These are phyloP conservation scores for Acanthamoeba healyi DNA, from an alignment of 208 protist genomes.

Conservation along the genomic window DNA sequence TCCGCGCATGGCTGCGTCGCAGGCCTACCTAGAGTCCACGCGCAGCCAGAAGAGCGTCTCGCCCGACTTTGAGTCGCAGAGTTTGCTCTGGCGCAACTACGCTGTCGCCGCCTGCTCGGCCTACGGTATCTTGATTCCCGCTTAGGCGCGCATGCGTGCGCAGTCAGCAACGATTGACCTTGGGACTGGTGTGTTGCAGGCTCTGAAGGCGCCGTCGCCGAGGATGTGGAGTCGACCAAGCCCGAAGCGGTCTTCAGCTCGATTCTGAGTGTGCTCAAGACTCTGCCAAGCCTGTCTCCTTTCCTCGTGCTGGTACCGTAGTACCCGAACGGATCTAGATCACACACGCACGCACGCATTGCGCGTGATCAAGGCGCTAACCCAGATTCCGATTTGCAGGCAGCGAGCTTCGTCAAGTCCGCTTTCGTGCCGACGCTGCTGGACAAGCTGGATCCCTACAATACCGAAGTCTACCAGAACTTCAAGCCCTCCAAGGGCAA, in stretches of 20 bases:
- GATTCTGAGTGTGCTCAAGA: slow-evolving; percentile 7
- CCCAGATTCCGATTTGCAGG: not conserved
- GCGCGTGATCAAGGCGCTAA: not conserved
- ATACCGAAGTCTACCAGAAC: slow-evolving; percentile 70
- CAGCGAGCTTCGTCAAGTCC: slow-evolving; percentile 29
- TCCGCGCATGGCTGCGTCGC: slow-evolving; percentile 36
- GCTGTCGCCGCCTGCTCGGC: slow-evolving; percentile 48
- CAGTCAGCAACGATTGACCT: not conserved
- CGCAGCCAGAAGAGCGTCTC: slow-evolving; percentile 25
- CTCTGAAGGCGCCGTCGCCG: not conserved
- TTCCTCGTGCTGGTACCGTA: not conserved
- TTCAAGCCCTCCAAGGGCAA: slow-evolving; percentile 58
- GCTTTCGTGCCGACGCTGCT: slow-evolving; percentile 19
- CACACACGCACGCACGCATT: too few species aligned
- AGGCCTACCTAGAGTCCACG: slow-evolving; percentile 62
- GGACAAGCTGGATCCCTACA: slow-evolving; percentile 60
- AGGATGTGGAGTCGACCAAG: not conserved
- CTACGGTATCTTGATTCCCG: not conserved
- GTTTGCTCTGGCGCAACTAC: slow-evolving; percentile 60
- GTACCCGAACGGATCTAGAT: too few species aligned
- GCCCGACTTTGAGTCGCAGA: slow-evolving; percentile 56
- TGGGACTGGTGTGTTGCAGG: not conserved
- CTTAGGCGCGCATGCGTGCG: not conserved
- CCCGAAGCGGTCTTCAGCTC: slow-evolving; percentile 22
- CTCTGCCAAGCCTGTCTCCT: not conserved